Conservation (phyloP, 1,284 basidiomycete species). For the Cutaneotrichosporon cavernicola region DNA sequence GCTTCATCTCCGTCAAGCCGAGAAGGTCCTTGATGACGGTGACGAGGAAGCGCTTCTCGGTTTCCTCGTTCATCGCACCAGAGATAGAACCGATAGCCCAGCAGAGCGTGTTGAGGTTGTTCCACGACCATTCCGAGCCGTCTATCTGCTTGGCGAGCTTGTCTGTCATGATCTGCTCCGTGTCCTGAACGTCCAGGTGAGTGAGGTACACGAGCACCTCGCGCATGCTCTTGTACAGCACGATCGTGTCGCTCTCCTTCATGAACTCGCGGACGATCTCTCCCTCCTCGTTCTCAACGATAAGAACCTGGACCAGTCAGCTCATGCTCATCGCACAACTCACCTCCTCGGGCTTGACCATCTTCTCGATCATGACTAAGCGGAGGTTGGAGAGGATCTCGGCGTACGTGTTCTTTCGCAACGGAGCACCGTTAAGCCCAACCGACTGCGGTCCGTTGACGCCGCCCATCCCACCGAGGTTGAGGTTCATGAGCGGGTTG, state of each 20-base stretch:
- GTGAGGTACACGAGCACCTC: slow-evolving; percentile 96
- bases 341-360: slow-evolving; percentile 99
- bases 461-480: slow-evolving; percentile 62
- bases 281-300: slow-evolving; percentile 97
- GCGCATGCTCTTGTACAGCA: slow-evolving; percentile 98
- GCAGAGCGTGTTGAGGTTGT: slow-evolving; percentile 97
- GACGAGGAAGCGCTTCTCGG: slow-evolving; percentile 97
- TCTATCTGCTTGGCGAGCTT: slow-evolving; percentile 97
- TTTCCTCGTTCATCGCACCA: slow-evolving; percentile 99
- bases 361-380: slow-evolving; percentile 95
- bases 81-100: slow-evolving; percentile 99
- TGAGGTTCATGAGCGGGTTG: slow-evolving; percentile 88
- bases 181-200: slow-evolving; percentile 93
- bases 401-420: slow-evolving; percentile 91
- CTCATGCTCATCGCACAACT: slow-evolving; percentile 32
- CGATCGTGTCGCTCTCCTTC: slow-evolving; percentile 99
- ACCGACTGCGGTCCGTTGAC: slow-evolving; percentile 58
- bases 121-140: slow-evolving; percentile 98
- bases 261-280: slow-evolving; percentile 99
- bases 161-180: slow-evolving; percentile 94
- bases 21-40: slow-evolving; percentile 99
- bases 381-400: slow-evolving; percentile 93
- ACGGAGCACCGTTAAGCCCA: slow-evolving; percentile 69
- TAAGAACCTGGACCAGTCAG: slow-evolving; percentile 67
- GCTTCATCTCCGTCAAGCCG: slow-evolving; percentile 95